Evolutionary conservation across 495 filamentous ascomycete species (phyloP), one percentile per base, ranked within the genome.

Genomic region (Geopyxis carbonaria): DNA sequence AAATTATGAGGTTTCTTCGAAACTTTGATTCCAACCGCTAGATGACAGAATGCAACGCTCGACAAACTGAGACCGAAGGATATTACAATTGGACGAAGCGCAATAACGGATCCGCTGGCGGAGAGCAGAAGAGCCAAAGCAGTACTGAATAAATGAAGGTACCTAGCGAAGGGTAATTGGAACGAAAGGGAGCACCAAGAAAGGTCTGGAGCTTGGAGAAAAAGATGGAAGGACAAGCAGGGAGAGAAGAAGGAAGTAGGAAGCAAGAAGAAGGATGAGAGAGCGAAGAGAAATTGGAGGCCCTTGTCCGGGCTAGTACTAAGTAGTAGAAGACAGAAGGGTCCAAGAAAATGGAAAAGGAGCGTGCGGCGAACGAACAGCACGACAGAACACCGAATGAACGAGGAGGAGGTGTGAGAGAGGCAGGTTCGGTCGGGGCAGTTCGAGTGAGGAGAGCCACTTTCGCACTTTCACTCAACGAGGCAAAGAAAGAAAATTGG

Each of bases 21-120:
- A 22, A 20, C 16, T 22, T 9, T 9, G 25, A 23, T 13, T 22
- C 21, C 9, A 10, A 10, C n/a, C 34, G 11, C 13, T 10, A 10
- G 10, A 22, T 22, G 10, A 37, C 11, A 37, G 11, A 5, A 20
- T 22, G 16, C 34, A 37, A 37, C 34, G 21, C 34, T 22, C 34
- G 25, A n/a, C 7, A n/a, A 7, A 28, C 25, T n/a, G 25, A 37
- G 16, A 37, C 22, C 20, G 20, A n/a, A 37, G 16, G 34, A 22
- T 33, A 39, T 39, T 39, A 39, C 36, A 39, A 39, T 25, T 22
- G 36, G 28, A 39, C 10, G 36, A n/a, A n/a, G n/a, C 30, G 6
- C 36, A 39, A 39, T 6, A 18, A 28, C 13, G 13, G 13, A 25
- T 21, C 22, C 13, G 9, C 22, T 15, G 18, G 36, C 13, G 20